Percentiles rank a stretch among this genome's conserved stretches.
phyloP scores from a whole-genome alignment of 805 yeast species.

The Candida taoyuanica region DNA sequence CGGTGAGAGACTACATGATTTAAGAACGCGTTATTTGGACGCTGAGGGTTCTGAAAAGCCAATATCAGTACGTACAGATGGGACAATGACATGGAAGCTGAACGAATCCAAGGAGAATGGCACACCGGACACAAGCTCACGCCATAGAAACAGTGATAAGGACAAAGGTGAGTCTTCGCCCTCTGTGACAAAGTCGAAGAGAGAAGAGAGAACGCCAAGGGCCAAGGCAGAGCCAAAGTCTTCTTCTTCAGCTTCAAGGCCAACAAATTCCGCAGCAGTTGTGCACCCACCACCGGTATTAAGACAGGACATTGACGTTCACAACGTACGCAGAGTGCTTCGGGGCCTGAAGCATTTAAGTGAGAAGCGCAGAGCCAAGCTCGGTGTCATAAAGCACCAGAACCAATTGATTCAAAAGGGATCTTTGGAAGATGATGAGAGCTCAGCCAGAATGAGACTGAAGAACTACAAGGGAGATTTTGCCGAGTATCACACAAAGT shows the following conservation, averaged over 20 bases:
- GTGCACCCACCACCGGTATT: slow-evolving; percentile 10
- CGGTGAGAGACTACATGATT: slow-evolving; percentile 37
- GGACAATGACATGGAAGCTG: slow-evolving; percentile 8
- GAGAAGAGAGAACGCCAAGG: slow-evolving; percentile 1
- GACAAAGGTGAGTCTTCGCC: background rate
- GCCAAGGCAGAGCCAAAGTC: background rate
- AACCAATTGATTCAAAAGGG: slow-evolving; percentile 15
- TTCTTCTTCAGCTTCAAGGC: background rate
- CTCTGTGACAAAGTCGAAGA: background rate
- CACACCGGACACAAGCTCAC: background rate
- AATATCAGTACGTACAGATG: slow-evolving; percentile 3
- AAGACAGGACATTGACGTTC: slow-evolving; percentile 26
- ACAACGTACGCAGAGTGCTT: slow-evolving; percentile 16
- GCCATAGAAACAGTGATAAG: background rate
- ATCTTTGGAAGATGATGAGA: slow-evolving; percentile 14
- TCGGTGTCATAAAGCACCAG: slow-evolving; percentile 20
- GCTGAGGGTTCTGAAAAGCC: slow-evolving; percentile 17
- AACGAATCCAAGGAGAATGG: background rate
- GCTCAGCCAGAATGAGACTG: slow-evolving; percentile 19
- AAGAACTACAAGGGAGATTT: slow-evolving; percentile 28
- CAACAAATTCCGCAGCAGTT: slow-evolving; percentile 1
- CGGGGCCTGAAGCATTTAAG: slow-evolving; percentile 9
- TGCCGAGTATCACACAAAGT: slow-evolving; percentile 21
- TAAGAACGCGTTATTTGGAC: slow-evolving; percentile 32
- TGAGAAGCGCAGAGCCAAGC: slow-evolving; percentile 13